A percentile compares a stretch with the other conserved stretches of the same genome.
Evolutionary conservation across 768 basidiomycete genomes (phyloP).

Genomic region (Mycena olivaceomarginata): DNA sequence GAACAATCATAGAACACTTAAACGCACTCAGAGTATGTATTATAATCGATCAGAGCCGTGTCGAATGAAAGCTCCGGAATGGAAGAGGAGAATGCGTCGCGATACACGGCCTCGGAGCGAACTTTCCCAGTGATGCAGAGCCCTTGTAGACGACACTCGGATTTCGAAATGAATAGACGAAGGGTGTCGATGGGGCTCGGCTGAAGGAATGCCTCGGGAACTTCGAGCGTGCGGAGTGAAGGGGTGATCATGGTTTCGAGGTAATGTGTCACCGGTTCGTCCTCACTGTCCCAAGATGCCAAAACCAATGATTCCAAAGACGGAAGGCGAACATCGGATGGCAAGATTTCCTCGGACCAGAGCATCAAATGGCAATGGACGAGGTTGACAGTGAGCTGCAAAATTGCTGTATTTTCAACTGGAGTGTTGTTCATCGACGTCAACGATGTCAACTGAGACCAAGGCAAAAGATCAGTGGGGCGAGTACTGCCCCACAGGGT

Average conservation of each 20-base stretch:
- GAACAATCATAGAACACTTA: neutral
- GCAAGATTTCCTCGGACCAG: neutral
- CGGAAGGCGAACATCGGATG: too few relatives aligned
- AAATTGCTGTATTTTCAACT: neutral
- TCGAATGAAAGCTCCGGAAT: neutral
- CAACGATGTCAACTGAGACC: conserved; percentile 21
- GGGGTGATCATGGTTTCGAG: neutral
- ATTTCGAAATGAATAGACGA: neutral
- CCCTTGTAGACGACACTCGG: neutral
- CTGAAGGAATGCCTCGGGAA: neutral
- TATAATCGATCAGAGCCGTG: neutral
- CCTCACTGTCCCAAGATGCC: too few relatives aligned
- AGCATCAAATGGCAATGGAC: neutral
- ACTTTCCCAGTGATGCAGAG: neutral
- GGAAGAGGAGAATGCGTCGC: neutral
- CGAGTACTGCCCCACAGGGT: neutral
- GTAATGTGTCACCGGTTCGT: neutral
- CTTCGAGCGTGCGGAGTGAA: neutral
- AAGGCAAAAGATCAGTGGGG: neutral
- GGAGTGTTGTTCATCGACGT: neutral
- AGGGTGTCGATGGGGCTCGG: neutral
- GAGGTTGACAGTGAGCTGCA: neutral
- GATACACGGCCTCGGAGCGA: neutral
- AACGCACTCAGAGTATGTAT: neutral
- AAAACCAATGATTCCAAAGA: too few relatives aligned